These are phyloP conservation scores for Bryoerythrophyllum caledonicum DNA, from an alignment of 225 moss, liverwort and hornwort genomes.

Conservation along the genomic window DNA sequence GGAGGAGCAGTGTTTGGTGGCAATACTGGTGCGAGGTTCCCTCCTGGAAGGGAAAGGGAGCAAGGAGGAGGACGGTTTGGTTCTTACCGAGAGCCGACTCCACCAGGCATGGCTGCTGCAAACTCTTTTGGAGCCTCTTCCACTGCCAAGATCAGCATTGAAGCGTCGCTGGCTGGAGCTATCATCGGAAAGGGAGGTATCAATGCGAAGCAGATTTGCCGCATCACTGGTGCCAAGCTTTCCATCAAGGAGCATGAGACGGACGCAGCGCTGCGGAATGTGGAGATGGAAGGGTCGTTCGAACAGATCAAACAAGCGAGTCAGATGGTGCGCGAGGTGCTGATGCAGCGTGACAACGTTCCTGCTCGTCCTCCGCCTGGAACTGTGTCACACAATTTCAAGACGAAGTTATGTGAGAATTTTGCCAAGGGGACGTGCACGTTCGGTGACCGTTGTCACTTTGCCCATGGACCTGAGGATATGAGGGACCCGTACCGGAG, in stretches of 20 bases:
- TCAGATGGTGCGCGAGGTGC: constrained; percentile 96
- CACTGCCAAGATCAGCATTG: constrained; percentile 96
- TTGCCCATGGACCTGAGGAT: constrained; percentile 93
- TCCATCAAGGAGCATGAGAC: constrained; percentile 96
- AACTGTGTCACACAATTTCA: constrained; percentile 93
- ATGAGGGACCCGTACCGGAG: constrained; percentile 72
- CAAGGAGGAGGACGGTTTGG: constrained; percentile 44
- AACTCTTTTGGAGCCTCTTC: constrained; percentile 95
- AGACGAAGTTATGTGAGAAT: constrained; percentile 98
- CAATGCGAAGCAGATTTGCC: constrained; percentile 97
- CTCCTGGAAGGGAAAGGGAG: constrained; percentile 48
- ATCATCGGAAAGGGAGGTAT: constrained; percentile 98
- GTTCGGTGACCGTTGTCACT: constrained; percentile 97
- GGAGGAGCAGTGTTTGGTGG: constrained; percentile 45
- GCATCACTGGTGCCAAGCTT: constrained; percentile 94
- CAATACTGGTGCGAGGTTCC: constrained; percentile 42
- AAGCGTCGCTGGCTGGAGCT: constrained; percentile 93
- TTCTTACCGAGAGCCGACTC: constrained; percentile 87
- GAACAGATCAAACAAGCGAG: constrained; percentile 99
- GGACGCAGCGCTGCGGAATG: constrained; percentile 70
- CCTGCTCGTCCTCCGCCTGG: constrained; percentile 86
- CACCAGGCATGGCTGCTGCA: constrained; percentile 94
- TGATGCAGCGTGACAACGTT: constrained; percentile 88
- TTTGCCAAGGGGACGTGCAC: constrained; percentile 92
- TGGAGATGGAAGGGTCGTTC: constrained; percentile 98